These are phyloP conservation scores for Dendrothele bispora DNA, from an alignment of 768 basidiomycete genomes.

Conservation along the genomic window DNA sequence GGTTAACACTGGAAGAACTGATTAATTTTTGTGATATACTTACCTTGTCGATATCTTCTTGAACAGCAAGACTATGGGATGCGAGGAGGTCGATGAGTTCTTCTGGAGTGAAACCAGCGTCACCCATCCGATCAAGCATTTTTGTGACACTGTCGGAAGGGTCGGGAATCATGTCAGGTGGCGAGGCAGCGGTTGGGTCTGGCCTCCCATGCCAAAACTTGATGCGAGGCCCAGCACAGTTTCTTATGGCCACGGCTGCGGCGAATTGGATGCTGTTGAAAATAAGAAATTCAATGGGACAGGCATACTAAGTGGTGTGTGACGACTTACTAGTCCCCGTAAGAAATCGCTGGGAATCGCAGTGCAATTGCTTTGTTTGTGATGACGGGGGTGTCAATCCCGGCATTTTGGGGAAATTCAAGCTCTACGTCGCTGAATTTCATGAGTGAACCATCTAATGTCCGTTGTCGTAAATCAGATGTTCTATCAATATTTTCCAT, in stretches of 20 bases:
- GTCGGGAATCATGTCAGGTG: constrained; percentile 8
- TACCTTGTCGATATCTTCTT: constrained; percentile 15
- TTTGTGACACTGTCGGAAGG: constrained; percentile 11
- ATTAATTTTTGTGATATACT: constrained; percentile 1
- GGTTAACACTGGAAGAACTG: background rate
- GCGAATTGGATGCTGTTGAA: constrained; percentile 29
- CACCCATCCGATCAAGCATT: constrained; percentile 10
- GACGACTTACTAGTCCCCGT: constrained; percentile 13
- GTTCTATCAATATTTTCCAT: too few relatives aligned
- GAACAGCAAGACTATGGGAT: constrained; percentile 14
- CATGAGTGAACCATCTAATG: constrained; percentile 14
- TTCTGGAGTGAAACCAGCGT: constrained; percentile 11
- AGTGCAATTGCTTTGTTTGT: constrained; percentile 4
- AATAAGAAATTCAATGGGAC: background rate
- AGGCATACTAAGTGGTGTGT: background rate
- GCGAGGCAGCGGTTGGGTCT: constrained; percentile 9
- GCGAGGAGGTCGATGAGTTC: constrained; percentile 17
- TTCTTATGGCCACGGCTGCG: constrained; percentile 24
- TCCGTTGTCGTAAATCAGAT: too few relatives aligned
- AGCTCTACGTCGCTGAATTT: constrained; percentile 7
- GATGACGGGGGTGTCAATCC: constrained; percentile 7
- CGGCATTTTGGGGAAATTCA: constrained; percentile 6
- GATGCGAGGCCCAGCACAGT: constrained; percentile 28
- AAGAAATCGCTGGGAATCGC: constrained; percentile 5
- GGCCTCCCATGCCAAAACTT: constrained; percentile 21